Evolutionary conservation across 768 basidiomycete species (phyloP).

Genomic region (Pholiota molesta): DNA sequence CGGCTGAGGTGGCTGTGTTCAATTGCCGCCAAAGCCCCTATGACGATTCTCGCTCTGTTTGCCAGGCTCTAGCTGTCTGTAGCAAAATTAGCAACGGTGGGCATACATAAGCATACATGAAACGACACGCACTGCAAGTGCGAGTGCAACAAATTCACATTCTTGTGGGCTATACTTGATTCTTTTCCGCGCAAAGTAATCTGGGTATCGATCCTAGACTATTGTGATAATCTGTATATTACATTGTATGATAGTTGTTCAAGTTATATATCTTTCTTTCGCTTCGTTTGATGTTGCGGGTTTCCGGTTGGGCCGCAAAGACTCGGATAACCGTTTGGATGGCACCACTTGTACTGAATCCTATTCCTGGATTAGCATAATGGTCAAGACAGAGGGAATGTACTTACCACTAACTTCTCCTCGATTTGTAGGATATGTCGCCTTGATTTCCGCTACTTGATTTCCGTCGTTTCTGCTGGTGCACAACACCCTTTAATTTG

Average conservation of each 20-base stretch:
- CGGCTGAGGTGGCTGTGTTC: not conserved
- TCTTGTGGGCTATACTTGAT: too few species aligned
- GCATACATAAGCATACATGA: too few species aligned
- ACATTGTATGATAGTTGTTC: not conserved
- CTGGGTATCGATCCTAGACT: not conserved
- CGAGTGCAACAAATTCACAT: too few species aligned
- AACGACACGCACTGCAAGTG: too few species aligned
- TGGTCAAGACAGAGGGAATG: not conserved
- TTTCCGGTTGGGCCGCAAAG: not conserved
- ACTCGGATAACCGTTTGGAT: not conserved
- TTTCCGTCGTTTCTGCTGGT: not conserved
- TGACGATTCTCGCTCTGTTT: too few species aligned
- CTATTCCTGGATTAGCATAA: not conserved
- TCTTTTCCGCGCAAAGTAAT: not conserved
- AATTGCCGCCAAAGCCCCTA: too few species aligned
- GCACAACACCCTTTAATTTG: constrained; percentile 7
- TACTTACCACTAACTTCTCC: not conserved
- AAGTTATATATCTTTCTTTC: not conserved
- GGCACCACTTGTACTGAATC: not conserved
- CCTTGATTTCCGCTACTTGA: not conserved
- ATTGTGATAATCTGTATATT: not conserved
- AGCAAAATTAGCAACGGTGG: too few species aligned
- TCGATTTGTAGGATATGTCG: constrained; percentile 3
- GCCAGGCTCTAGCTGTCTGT: too few species aligned
- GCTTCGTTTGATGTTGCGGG: not conserved